phyloP scores from a whole-genome alignment of 192 early-diverging fungal species.

The Cladochytrium replicatum region DNA sequence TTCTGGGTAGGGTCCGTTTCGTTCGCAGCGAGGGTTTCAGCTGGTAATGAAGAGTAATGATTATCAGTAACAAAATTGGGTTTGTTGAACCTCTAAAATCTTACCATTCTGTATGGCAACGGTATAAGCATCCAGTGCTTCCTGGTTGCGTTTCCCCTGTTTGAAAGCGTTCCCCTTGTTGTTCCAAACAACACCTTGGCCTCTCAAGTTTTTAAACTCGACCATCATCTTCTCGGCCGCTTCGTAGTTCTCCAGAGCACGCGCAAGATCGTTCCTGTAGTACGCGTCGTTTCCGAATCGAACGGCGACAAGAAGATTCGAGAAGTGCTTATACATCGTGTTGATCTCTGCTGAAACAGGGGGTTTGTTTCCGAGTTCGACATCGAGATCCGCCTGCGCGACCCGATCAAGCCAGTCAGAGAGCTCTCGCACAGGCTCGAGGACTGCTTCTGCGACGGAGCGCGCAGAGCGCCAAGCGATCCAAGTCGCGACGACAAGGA shows the following conservation, averaged over 20 bases:
- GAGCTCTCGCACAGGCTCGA: background rate
- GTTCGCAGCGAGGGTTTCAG: slow-evolving; percentile 1
- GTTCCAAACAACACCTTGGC: slow-evolving; percentile 24
- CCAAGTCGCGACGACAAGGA: background rate
- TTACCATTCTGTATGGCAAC: slow-evolving; percentile 21
- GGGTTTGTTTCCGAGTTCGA: slow-evolving; percentile 2
- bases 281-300: slow-evolving; percentile 29
- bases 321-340: slow-evolving; percentile 6
- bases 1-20: slow-evolving; percentile 6
- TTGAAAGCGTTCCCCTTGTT: slow-evolving; percentile 30
- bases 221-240: slow-evolving; percentile 24
- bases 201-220: slow-evolving; percentile 17
- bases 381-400: background rate
- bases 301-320: slow-evolving; percentile 12
- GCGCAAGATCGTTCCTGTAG: slow-evolving; percentile 19
- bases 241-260: slow-evolving; percentile 24
- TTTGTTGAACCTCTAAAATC: slow-evolving; percentile 1
- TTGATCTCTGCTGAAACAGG: slow-evolving; percentile 7
- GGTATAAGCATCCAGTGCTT: slow-evolving; percentile 13
- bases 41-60: background rate
- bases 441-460: background rate
- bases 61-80: slow-evolving; percentile 10
- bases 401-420: background rate
- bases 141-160: slow-evolving; percentile 8
- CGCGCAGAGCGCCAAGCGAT: background rate